phyloP scores from a whole-genome alignment of 2,329 filamentous ascomycete species.

The Talaromyces verruculosus region DNA sequence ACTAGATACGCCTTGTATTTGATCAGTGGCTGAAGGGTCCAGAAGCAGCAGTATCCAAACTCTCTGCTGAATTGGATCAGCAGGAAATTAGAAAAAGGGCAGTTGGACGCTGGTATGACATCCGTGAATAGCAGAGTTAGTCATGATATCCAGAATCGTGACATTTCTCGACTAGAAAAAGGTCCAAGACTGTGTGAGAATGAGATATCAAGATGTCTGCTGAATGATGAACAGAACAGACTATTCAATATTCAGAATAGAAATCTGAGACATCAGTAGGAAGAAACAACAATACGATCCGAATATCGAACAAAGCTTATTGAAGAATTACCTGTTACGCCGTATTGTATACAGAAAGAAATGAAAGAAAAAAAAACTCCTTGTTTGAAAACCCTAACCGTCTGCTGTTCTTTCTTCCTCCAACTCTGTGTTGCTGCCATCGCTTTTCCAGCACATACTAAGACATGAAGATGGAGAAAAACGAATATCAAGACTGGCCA shows the following conservation, averaged over 20 bases:
- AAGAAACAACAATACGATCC: not conserved
- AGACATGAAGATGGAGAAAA: not conserved
- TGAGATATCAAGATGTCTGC: not conserved
- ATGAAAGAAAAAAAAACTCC: constrained; percentile 5
- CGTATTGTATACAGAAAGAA: constrained; percentile 27
- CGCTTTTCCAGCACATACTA: constrained; percentile 7
- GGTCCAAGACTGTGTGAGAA: not conserved
- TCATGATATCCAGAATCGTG: not conserved
- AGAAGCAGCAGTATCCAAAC: not conserved
- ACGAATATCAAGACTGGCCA: not conserved
- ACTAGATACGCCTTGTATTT: not conserved
- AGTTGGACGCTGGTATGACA: not conserved
- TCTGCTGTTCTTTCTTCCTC: constrained; percentile 8
- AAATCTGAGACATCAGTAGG: not conserved
- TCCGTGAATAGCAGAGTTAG: not conserved
- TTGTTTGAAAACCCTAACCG: constrained; percentile 15
- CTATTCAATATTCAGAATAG: not conserved
- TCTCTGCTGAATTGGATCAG: not conserved
- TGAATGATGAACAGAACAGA: not conserved
- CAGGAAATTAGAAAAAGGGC: not conserved
- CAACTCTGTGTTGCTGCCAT: not conserved
- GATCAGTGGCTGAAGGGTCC: not conserved
- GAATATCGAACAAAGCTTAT: constrained; percentile 18
- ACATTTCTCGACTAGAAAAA: not conserved
- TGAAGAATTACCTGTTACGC: constrained; percentile 27